Evolutionary conservation across 176 grass and related monocot genomes (phyloP).

Genomic region (Metroxylon sagu): DNA sequence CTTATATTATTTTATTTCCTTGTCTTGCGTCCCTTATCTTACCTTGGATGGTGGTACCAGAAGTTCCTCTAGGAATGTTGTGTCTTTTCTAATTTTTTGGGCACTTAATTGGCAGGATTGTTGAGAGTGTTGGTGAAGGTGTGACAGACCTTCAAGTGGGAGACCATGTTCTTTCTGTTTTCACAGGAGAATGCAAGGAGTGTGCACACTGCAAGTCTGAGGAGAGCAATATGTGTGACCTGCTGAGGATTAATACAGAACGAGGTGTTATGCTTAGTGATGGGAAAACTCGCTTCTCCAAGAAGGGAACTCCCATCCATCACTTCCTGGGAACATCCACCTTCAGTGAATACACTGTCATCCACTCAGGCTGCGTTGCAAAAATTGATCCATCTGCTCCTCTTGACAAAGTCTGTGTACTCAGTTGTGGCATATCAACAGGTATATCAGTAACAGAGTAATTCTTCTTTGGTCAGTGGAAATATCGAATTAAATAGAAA

Average conservation of each 20-base stretch:
- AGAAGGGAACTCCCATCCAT: slow-evolving; percentile 1
- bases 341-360: slow-evolving; percentile 15
- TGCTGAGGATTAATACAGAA: slow-evolving; percentile 10
- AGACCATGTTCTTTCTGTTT: no score
- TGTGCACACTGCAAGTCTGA: slow-evolving; percentile 15
- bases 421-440: slow-evolving; percentile 18
- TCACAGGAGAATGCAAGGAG: slow-evolving; percentile 12
- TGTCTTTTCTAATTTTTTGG: no score
- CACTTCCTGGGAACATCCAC: slow-evolving; percentile 17
- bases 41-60: no score
- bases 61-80: no score
- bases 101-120: slow-evolving; percentile 19
- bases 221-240: slow-evolving; percentile 19
- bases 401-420: slow-evolving; percentile 7
- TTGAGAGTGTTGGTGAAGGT: background rate
- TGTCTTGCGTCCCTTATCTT: no score
- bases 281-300: slow-evolving; percentile 2
- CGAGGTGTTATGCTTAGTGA: slow-evolving; percentile 9
- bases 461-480: no score
- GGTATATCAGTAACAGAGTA: background rate
- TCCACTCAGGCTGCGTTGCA: slow-evolving; percentile 2
- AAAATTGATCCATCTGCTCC: slow-evolving; percentile 7
- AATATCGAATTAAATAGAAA: no score
- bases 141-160: no score
- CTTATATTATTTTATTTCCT: no score